A percentile compares a stretch with the other conserved stretches of the same genome.
phyloP scores from a whole-genome alignment of 306 rosid species.

The Trifolium repens region DNA sequence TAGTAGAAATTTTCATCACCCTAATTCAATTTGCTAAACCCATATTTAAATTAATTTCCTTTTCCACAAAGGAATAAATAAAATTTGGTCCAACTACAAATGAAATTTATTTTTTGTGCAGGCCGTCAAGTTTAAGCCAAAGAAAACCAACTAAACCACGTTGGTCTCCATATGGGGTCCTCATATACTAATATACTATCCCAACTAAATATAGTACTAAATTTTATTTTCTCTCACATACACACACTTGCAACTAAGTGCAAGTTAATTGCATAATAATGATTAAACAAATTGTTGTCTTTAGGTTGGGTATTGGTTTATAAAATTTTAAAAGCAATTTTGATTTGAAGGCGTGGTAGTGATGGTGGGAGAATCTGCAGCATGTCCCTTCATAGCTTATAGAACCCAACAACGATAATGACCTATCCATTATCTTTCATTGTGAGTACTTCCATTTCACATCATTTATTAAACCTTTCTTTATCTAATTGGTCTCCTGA shows the following conservation, averaged over 20 bases:
- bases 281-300: conserved; percentile 43
- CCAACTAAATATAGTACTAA: conserved; percentile 23
- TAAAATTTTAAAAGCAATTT: conserved; percentile 43
- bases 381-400: conserved; percentile 53
- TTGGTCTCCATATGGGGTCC: conserved; percentile 61
- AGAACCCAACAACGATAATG: conserved; percentile 32
- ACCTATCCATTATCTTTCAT: conserved; percentile 38
- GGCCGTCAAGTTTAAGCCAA: conserved; percentile 37
- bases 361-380: conserved; percentile 50
- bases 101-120: conserved; percentile 43
- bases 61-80: not conserved
- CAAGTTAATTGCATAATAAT: conserved; percentile 32
- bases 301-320: conserved; percentile 24
- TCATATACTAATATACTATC: conserved; percentile 33
- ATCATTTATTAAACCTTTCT: not conserved
- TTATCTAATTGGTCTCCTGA: not conserved
- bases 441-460: conserved; percentile 4
- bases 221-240: conserved; percentile 26
- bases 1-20: not conserved
- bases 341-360: conserved; percentile 57
- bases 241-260: conserved; percentile 38
- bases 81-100: conserved; percentile 26
- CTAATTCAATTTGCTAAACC: conserved; percentile 20
- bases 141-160: conserved; percentile 49
- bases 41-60: conserved; percentile 25